These are phyloP conservation scores for Naganishia liquefaciens DNA, from an alignment of 1,284 basidiomycete species.

Conservation along the genomic window DNA sequence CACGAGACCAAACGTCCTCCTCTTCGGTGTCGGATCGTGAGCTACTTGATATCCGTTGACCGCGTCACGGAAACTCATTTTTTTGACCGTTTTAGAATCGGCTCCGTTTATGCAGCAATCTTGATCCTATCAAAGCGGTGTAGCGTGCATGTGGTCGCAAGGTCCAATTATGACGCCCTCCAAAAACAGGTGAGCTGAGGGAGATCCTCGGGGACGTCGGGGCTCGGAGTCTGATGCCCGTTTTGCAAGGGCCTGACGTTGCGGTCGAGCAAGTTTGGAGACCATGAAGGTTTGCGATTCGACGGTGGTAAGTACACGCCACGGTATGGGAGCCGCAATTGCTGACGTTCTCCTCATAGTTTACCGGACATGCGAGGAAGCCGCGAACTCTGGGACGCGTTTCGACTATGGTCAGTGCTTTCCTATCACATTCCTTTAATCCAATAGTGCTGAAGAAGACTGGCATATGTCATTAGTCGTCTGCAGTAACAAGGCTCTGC, in stretches of 20 bases:
- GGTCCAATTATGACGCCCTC: conserved; percentile 55
- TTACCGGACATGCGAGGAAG: conserved; percentile 47
- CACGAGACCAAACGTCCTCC: conserved; percentile 42
- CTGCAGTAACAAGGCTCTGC: conserved; percentile 54
- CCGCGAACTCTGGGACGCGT: conserved; percentile 42
- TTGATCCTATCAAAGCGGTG: conserved; percentile 50
- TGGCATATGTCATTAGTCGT: conserved; percentile 39
- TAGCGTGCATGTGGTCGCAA: conserved; percentile 55
- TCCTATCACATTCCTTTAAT: conserved; percentile 31
- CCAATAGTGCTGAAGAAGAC: not conserved
- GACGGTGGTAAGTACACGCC: conserved; percentile 45
- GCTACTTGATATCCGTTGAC: not conserved
- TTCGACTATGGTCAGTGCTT: conserved; percentile 44
- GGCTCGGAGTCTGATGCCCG: conserved; percentile 20
- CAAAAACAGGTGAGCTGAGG: conserved; percentile 45
- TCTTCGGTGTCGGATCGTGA: conserved; percentile 52
- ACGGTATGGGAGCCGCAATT: not conserved
- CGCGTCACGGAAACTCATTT: not conserved
- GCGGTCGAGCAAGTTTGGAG: conserved; percentile 46
- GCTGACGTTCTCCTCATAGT: conserved; percentile 36
- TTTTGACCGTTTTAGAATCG: conserved; percentile 42
- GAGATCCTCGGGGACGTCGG: not conserved
- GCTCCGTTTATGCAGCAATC: conserved; percentile 57
- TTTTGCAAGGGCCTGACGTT: conserved; percentile 43
- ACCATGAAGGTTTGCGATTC: conserved; percentile 44